Evolutionary conservation across 2,329 filamentous ascomycete species (phyloP).

Genomic region (Fusarium duplospermum): DNA sequence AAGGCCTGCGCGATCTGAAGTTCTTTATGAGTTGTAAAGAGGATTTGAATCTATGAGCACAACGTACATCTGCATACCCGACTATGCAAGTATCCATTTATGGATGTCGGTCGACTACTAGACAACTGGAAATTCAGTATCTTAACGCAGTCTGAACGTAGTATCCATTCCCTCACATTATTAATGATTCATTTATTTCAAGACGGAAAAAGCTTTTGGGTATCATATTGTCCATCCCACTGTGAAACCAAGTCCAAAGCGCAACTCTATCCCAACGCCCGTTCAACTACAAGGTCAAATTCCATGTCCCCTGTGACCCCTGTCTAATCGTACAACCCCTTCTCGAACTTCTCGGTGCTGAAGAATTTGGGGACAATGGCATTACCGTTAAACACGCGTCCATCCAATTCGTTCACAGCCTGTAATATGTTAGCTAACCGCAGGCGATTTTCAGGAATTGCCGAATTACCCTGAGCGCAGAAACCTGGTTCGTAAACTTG

Average conservation of each 20-base stretch:
- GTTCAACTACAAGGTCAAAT: background rate
- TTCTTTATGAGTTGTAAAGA: background rate
- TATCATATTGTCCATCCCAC: conserved; percentile 7
- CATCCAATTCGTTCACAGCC: conserved; percentile 91
- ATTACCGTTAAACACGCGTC: conserved; percentile 89
- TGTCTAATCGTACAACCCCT: conserved; percentile 61
- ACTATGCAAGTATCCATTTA: background rate
- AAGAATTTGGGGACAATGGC: conserved; percentile 85
- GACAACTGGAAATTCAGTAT: background rate
- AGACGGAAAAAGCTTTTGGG: background rate
- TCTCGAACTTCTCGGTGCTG: conserved; percentile 83
- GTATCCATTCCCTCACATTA: background rate
- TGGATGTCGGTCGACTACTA: background rate
- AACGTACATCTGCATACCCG: background rate
- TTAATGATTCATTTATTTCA: background rate
- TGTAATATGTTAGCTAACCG: conserved; percentile 49
- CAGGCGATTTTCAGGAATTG: background rate
- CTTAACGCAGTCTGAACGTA: background rate
- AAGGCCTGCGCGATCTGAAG: background rate
- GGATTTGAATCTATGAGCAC: background rate
- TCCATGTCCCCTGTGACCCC: background rate
- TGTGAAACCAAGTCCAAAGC: background rate
- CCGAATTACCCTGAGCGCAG: conserved; percentile 78
- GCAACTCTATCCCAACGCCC: background rate
- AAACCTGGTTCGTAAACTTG: conserved; percentile 88